Base-by-base conservation (phyloP, 768 basidiomycete genomes). In the Fibroporia radiculosa region DNA sequence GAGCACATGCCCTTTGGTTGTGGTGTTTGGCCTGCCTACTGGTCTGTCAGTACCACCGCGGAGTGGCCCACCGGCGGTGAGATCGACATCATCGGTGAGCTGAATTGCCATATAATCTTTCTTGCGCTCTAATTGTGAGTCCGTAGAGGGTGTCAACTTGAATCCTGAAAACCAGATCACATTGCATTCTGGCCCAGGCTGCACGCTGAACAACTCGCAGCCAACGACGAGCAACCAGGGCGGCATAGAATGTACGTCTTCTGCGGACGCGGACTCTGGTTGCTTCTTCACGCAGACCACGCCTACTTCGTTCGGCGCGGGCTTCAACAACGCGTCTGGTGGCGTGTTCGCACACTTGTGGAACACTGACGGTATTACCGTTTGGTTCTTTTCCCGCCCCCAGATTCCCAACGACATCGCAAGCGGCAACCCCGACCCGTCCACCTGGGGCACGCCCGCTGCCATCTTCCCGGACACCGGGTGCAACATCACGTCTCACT, bases 1-100 rank as follows among this genome's bases (percentile, higher is more conserved):
- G 71, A 57, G 40, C 65, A 74, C 1, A 84, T 85, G 81, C 85
- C 85, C 7, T 70, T 75, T 42, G 86, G 86, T 0, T 85, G 82
- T 56, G 69, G 74, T 42, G 64, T 68, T 28, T 77, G 75, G 72
- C 80, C 63, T 65, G 84, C 82, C 62, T 83, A 66, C 44, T 75
- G 73, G 74, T 48, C 45, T 11, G 59, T 64, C 28, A 60, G 62
- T n/a, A 41, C 44, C 14, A 55, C 52, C 25, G 47, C 47, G n/a
- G 46, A 48, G 35, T 61, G 59, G 59, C 59, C 59, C 19, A 28
- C 52, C n/a, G 49, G 42, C 5, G 59, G 59, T 35, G 59, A 61
- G 45, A 51, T 61, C 34, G 59, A 61, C 41, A 55, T 61, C 51
- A 55, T 61, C 22, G 59, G 59, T 60, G 33, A 24, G 59, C 22